Evolutionary conservation across 2,329 filamentous ascomycete species (phyloP).

Genomic region (Macrophomina pseudophaseolina): DNA sequence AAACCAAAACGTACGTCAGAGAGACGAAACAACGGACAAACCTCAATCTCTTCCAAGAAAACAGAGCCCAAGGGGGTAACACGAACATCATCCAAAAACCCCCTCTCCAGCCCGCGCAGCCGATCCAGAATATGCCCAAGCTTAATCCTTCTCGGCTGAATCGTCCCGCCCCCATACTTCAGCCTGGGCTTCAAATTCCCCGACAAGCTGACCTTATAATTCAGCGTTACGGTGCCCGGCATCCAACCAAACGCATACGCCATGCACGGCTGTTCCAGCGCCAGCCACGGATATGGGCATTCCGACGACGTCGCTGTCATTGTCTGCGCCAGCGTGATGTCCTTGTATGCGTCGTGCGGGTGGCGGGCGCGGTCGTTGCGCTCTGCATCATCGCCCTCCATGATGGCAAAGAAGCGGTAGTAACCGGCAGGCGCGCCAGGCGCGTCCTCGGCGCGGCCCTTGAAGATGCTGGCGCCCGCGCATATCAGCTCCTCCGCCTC

Average conservation of each 20-base stretch:
- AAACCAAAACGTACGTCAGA: conserved; percentile 38
- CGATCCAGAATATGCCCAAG: conserved; percentile 55
- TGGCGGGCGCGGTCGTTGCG: conserved; percentile 46
- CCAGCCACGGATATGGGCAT: conserved; percentile 65
- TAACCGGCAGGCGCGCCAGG: conserved; percentile 44
- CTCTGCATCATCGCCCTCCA: conserved; percentile 44
- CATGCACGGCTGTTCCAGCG: conserved; percentile 75
- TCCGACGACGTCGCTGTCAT: conserved; percentile 34
- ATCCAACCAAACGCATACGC: conserved; percentile 69
- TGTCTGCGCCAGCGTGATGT: conserved; percentile 46
- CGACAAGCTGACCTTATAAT: conserved; percentile 68
- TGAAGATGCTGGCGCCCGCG: conserved; percentile 46
- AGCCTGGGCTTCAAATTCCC: conserved; percentile 63
- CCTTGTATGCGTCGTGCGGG: conserved; percentile 42
- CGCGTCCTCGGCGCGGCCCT: conserved; percentile 45
- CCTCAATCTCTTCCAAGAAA: background rate
- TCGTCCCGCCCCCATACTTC: conserved; percentile 61
- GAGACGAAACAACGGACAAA: background rate
- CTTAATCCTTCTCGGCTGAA: conserved; percentile 65
- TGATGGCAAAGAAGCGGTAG: conserved; percentile 47
- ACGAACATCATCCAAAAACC: conserved; percentile 51
- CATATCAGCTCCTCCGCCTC: conserved; percentile 47
- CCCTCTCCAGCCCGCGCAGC: conserved; percentile 47
- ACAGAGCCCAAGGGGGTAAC: conserved; percentile 18
- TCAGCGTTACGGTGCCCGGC: conserved; percentile 74